These are phyloP conservation scores for Trametes gibbosa DNA, from an alignment of 768 basidiomycete genomes.

Conservation along the genomic window DNA sequence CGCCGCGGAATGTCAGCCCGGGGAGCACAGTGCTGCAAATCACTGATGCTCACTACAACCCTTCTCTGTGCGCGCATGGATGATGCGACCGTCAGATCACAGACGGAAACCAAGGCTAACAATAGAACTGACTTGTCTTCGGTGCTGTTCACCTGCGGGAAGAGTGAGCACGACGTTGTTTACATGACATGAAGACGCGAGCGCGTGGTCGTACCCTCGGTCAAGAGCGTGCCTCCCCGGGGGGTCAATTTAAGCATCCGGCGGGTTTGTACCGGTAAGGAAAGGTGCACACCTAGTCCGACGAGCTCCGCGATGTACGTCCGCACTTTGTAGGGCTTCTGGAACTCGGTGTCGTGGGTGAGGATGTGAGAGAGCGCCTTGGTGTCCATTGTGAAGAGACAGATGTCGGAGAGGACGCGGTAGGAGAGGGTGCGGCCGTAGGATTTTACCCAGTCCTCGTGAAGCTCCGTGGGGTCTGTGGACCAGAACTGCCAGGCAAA, in stretches of 20 bases:
- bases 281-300: slow-evolving; percentile 32
- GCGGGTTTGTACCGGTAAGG: too few species aligned
- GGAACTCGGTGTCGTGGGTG: slow-evolving; percentile 52
- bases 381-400: slow-evolving; percentile 41
- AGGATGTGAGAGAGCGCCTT: slow-evolving; percentile 66
- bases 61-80: background rate
- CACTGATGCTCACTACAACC: background rate
- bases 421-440: slow-evolving; percentile 8
- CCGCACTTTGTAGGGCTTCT: slow-evolving; percentile 48
- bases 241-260: background rate
- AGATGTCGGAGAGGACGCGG: background rate
- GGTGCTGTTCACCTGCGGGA: slow-evolving; percentile 33
- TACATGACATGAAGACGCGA: background rate
- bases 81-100: background rate
- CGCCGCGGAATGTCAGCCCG: background rate
- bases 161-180: background rate
- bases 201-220: slow-evolving; percentile 31
- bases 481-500: slow-evolving; percentile 8
- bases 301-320: slow-evolving; percentile 41
- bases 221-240: slow-evolving; percentile 44
- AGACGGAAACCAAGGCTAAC: background rate
- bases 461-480: background rate
- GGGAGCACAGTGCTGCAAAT: background rate
- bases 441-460: slow-evolving; percentile 8
- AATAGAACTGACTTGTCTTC: slow-evolving; percentile 34